Percentiles rank a stretch among this genome's conserved stretches.
These are phyloP conservation scores for Diospyros kaki DNA, from an alignment of 148 eudicot species.

Conservation along the genomic window DNA sequence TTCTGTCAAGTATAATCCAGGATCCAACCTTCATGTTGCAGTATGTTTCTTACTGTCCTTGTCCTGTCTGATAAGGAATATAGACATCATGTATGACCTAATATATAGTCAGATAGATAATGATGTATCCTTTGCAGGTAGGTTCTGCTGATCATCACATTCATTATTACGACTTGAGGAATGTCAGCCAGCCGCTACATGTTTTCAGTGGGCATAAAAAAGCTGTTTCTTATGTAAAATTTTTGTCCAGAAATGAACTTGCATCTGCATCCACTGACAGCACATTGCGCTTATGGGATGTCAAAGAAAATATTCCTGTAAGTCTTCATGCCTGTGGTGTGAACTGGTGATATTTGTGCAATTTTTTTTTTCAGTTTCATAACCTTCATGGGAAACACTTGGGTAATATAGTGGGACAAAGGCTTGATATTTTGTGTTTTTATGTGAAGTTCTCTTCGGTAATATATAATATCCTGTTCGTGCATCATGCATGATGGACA, in stretches of 20 bases:
- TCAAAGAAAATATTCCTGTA: slow-evolving; percentile 57
- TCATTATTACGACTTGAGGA: slow-evolving; percentile 86
- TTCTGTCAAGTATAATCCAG: slow-evolving; percentile 91
- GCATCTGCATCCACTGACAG: slow-evolving; percentile 94
- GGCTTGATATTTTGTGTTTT: too few relatives aligned
- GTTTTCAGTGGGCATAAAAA: slow-evolving; percentile 74
- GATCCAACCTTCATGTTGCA: slow-evolving; percentile 76
- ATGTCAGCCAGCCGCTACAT: slow-evolving; percentile 70
- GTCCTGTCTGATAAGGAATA: not conserved
- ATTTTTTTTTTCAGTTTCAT: slow-evolving; percentile 2
- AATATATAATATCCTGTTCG: too few relatives aligned
- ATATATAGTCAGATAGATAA: not conserved
- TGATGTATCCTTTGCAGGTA: slow-evolving; percentile 42
- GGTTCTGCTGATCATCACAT: slow-evolving; percentile 95
- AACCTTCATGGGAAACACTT: too few relatives aligned
- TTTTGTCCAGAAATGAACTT: slow-evolving; percentile 73
- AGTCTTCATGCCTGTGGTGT: slow-evolving; percentile 6
- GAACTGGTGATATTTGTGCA: not conserved
- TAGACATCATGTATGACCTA: slow-evolving; percentile 5
- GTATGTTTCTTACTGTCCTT: slow-evolving; percentile 30
- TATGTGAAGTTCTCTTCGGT: too few relatives aligned
- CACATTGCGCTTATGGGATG: slow-evolving; percentile 86
- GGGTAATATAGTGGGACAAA: too few relatives aligned
- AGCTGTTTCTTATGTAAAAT: slow-evolving; percentile 90
- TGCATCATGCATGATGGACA: too few relatives aligned